Base-by-base conservation (phyloP, 148 eudicot genomes). In the Hydrangea macrophylla region DNA sequence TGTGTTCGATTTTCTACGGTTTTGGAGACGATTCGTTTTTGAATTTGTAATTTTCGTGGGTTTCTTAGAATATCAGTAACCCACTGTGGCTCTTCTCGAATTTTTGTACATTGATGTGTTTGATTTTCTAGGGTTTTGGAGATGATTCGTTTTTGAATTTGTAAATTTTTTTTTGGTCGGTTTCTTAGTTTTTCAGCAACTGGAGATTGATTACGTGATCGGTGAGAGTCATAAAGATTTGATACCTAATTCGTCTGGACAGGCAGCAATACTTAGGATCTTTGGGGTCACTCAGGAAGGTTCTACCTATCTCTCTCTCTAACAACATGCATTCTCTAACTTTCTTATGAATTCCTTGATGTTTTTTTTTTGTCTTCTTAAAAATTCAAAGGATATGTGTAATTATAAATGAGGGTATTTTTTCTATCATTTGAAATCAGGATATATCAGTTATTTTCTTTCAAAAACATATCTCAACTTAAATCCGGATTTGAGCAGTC, bases 281-380 rank as follows among this genome's bases (percentile, higher is more conserved):
- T 94, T 86, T 55, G 98, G 98, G 30, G 98, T 94, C 55, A 88
- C 97, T 20, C 65, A 67, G 48, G 91, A 90, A 90, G 98, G 98
- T 93, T 42, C 13, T 15, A 32, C 58, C 10, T 31, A n/a, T 27
- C 22, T 58, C 7, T 26, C 25, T 28, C 44, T 36, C 11, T 26
- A 0, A 25, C 2, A 31, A 8, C 35, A 31, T 61, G 36, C 51
- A 33, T 35, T 36, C 39, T 22, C 5, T 48, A 7, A 48, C 5
- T 48, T 18, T 48, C 22, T 42, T 48, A 48, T 48, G 6, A 13
- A 17, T 45, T 15, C 18, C 5, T 45, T 45, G n/a, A 48, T 48
- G 0, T 48, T 48, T 48, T 1, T 15, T 48, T 48, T 2, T 18
- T n/a, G n/a, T n/a, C n/a, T n/a, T n/a, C n/a, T n/a, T n/a, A n/a